phyloP scores from a whole-genome alignment of 78 protist genomes.

The Diacronema lutheri region DNA sequence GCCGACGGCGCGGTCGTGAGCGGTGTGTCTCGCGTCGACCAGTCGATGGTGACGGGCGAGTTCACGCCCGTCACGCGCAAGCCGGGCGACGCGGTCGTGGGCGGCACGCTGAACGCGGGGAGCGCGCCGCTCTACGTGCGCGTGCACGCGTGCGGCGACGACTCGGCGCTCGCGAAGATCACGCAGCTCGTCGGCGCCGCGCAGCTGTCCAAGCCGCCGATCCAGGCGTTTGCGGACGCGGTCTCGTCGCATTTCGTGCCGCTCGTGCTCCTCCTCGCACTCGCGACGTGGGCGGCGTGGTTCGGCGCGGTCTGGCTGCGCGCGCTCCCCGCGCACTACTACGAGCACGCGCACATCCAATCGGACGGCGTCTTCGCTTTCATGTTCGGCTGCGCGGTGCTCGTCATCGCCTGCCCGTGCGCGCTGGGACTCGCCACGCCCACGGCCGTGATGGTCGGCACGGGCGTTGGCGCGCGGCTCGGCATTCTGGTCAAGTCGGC shows the following conservation, averaged over 20 bases:
- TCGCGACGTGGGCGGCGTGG: conserved; percentile 75
- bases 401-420: conserved; percentile 92
- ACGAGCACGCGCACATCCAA: not conserved
- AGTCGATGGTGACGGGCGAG: conserved; percentile 90
- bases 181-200: conserved; percentile 80
- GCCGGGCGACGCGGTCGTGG: conserved; percentile 67
- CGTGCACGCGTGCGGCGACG: not conserved
- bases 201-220: conserved; percentile 68
- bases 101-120: conserved; percentile 81
- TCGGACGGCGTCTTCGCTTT: not conserved
- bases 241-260: conserved; percentile 84
- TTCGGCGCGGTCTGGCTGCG: not conserved
- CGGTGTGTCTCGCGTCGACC: conserved; percentile 70
- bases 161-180: not conserved
- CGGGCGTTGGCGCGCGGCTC: conserved; percentile 72
- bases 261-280: conserved; percentile 62
- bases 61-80: conserved; percentile 65
- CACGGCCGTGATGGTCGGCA: conserved; percentile 89
- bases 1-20: conserved; percentile 55
- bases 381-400: conserved; percentile 61
- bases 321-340: not conserved
- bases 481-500: conserved; percentile 88
- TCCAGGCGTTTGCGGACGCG: conserved; percentile 70
- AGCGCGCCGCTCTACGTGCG: conserved; percentile 15
- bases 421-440: conserved; percentile 92